These are phyloP conservation scores for Yueomyces sinensis DNA, from an alignment of 805 yeast genomes.

Conservation along the genomic window DNA sequence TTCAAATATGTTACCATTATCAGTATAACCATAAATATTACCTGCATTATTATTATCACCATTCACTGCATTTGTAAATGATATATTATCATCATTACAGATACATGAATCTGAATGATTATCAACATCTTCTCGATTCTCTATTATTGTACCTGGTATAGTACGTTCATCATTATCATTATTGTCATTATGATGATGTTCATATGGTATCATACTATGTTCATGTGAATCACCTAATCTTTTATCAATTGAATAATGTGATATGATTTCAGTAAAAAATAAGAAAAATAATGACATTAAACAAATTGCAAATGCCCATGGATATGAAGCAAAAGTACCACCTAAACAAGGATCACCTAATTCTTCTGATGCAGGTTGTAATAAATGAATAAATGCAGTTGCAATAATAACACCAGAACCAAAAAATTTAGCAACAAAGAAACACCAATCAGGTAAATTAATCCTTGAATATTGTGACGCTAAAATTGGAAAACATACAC, in stretches of 20 bases:
- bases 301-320: conserved; percentile 46
- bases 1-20: neutral
- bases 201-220: neutral
- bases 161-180: neutral
- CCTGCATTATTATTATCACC: neutral
- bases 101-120: neutral
- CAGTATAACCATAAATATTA: no score
- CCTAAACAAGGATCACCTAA: conserved; percentile 46
- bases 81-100: neutral
- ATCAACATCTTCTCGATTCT: neutral
- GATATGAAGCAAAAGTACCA: conserved; percentile 39
- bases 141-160: neutral
- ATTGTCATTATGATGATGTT: neutral
- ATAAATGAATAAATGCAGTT: conserved; percentile 65
- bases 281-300: conserved; percentile 33
- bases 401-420: conserved; percentile 80
- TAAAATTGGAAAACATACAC: conserved; percentile 48
- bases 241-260: conserved; percentile 31
- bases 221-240: conserved; percentile 11
- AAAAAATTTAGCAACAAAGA: conserved; percentile 58
- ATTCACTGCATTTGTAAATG: neutral
- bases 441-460: conserved; percentile 46
- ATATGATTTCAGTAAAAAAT: conserved; percentile 36
- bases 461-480: conserved; percentile 46
- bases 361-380: conserved; percentile 55